Base-by-base conservation (phyloP, 2,329 filamentous ascomycete genomes). In the Ascochyta pisi region DNA sequence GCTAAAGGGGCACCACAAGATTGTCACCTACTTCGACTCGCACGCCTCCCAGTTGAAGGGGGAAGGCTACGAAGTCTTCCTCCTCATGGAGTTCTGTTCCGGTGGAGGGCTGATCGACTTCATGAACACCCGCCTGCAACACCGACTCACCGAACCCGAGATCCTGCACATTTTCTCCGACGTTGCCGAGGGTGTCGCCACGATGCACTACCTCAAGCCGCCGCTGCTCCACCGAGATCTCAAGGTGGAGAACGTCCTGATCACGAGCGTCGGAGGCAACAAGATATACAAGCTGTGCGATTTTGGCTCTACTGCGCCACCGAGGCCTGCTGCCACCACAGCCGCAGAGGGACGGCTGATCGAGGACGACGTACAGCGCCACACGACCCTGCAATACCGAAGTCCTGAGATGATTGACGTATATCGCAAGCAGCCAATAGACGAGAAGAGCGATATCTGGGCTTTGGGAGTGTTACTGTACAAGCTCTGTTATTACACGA, bases 381-480 rank as follows among this genome's bases (percentile, higher is more conserved):
- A 99, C 74, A 99, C 95, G 0, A 99, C 95, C 0, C 84, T 99
- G 77, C 95, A 99, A 76, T 99, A 99, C 75, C 86, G 95, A 64
- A 98, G 94, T 73, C 95, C 95, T 6, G 95, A 99, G 78, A 99
- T 99, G 95, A 89, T 99, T 58, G 95, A 99, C 71, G 95, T 99
- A 23, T 99, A 97, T 78, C 85, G 93, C 61, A 96, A 96, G 76
- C 91, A 93, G 67, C 92, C 95, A 0, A 96, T 99, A 71, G 92
- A 99, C 72, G 95, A 99, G 79, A 99, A 99, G 80, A 96, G 93
- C 44, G 95, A 99, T 76, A 97, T 99, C 27, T 99, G 93, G 95
- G 95, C 95, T 1, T 79, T 99, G 58, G 95, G 95, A 5, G 95
- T 99, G 38, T 80, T 99, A 55, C 79, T 99, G 50, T 99, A 99